Base-by-base conservation (phyloP, 176 grass and related monocot species). In the Zizania latifolia region DNA sequence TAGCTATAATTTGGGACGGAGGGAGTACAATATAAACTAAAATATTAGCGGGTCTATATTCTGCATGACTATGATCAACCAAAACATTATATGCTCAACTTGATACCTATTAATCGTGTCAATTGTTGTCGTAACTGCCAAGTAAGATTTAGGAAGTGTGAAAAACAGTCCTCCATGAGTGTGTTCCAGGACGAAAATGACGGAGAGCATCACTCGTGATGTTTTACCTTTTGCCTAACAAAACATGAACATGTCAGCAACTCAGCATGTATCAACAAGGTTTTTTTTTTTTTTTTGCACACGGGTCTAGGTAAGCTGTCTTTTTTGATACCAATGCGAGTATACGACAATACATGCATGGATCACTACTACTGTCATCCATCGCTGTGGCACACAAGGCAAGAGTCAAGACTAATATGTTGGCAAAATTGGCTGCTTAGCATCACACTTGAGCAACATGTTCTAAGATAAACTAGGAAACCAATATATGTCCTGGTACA, bases 161-260 rank as follows among this genome's bases (percentile, higher is more conserved):
- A 36, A 75, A 84, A 83, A 80, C 75, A 97, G 38, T 97, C 85
- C 68, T 90, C 90, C 89, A 97, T 93, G 38, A n/a, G n/a, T 72
- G 37, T 78, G 40, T 61, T 86, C 29, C 51, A 76, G 29, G 50
- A 44, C 21, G 58, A 60, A 34, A 59, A 44, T 13, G 48, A 65
- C 43, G 29, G 45, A 56, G 27, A 64, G 21, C 34, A 70, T 62
- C 57, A 86, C 63, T 57, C 11, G 19, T 36, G 45, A 36, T 63
- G 45, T 69, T 65, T 32, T 72, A 77, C 60, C 76, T 54, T 44
- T 34, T 8, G 8, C 87, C 78, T 85, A 85, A 65, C 46, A 78
- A 43, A 48, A 79, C 4, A 46, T 36, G 40, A 57, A 31, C 16
- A 72, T 11, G 41, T 63, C 56, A 87, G 62, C 16, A 72, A 24